Percentiles rank a stretch among this genome's conserved stretches.
These are phyloP conservation scores for Kwoniella bestiolae DNA, from an alignment of 768 basidiomycete species.

Conservation along the genomic window DNA sequence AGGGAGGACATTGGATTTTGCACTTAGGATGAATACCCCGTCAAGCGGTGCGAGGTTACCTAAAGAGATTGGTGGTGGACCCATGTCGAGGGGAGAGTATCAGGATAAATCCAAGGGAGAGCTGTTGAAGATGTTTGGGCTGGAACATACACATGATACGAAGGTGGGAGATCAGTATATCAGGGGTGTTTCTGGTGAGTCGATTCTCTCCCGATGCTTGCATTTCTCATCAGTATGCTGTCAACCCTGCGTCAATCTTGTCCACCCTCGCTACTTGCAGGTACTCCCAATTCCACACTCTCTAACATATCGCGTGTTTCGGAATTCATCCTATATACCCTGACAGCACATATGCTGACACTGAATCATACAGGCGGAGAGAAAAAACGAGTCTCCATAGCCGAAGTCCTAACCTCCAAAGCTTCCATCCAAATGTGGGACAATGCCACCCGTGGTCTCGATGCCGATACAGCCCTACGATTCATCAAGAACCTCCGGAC, in stretches of 20 bases:
- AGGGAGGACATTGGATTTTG: conserved; percentile 51
- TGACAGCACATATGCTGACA: too few species aligned
- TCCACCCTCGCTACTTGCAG: too few species aligned
- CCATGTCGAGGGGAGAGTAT: conserved; percentile 42
- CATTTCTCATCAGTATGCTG: background rate
- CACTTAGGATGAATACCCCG: conserved; percentile 47
- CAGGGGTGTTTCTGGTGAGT: conserved; percentile 58
- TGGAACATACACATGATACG: conserved; percentile 49
- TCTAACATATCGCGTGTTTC: too few species aligned
- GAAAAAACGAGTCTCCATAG: conserved; percentile 55
- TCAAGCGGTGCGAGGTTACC: conserved; percentile 29
- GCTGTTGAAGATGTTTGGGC: conserved; percentile 50
- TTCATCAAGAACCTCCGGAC: conserved; percentile 46
- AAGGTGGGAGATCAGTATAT: conserved; percentile 58
- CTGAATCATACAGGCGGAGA: conserved; percentile 35
- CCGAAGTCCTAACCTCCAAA: conserved; percentile 47
- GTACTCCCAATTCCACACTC: too few species aligned
- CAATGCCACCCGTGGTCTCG: conserved; percentile 52
- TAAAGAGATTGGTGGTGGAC: conserved; percentile 27
- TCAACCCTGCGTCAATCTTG: too few species aligned
- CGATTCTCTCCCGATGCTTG: conserved; percentile 1
- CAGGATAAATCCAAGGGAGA: conserved; percentile 58
- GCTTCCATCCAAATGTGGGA: conserved; percentile 51
- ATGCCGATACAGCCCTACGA: conserved; percentile 48
- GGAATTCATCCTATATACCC: too few species aligned